Base-by-base conservation (phyloP, 2,329 filamentous ascomycete species). In the Pseudocercospora fuligena region DNA sequence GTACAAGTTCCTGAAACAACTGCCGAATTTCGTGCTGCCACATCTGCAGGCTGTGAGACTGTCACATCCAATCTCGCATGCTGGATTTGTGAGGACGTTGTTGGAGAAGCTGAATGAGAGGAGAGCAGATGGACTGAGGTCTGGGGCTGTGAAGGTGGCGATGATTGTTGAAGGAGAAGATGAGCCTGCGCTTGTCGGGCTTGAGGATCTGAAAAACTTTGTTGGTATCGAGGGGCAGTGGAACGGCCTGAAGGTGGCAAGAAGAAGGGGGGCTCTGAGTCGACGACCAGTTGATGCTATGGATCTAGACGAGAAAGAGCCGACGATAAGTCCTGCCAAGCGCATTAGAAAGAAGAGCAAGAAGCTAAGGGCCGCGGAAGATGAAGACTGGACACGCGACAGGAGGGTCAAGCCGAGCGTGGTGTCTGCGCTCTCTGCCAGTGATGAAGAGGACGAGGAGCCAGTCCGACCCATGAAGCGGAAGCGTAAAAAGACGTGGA, bases 61-160 rank as follows among this genome's bases (percentile, higher is more conserved):
- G 11, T 56, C 65, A n/a, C 46, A 31, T 49, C 59, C 61, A 47
- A 31, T 66, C 7, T 31, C 40, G 3, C 46, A 56, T 16, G 58
- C 59, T 25, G 61, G 61, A 19, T 66, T 36, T 21, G 60, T 66
- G 33, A 27, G 53, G 8, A 49, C 31, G 40, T 40, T 47, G n/a
- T 33, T 66, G 12, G 25, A 51, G n/a, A 57, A 61, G 19, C 47
- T 66, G 16, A 63, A 66, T 29, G n/a, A 63, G 47, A 61, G 65
- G 27, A 29, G 19, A 2, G 23, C 23, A 11, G 65, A 66, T 33
- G 65, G 65, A 6, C 23, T 66, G n/a, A 33, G 56, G 27, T n/a
- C 47, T 3, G 57, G 60, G 25, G 61, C 51, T 36, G 65, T 58
- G n/a, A 25, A 60, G 7, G 40, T 66, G 25, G 56, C 61, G 14